Evolutionary conservation across 2,329 filamentous ascomycete species (phyloP).

Genomic region (Aspergillus arachidicola): DNA sequence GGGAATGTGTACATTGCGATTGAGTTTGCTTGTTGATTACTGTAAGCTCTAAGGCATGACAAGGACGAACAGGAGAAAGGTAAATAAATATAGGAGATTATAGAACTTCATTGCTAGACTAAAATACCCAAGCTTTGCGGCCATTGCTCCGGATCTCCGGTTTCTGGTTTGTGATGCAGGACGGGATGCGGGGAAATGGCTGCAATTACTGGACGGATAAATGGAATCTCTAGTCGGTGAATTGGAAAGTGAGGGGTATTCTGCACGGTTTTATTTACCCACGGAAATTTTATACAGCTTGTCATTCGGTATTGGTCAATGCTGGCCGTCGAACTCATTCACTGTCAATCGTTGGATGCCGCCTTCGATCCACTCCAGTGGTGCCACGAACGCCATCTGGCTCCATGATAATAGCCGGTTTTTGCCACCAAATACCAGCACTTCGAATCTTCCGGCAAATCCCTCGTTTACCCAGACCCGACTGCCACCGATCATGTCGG

Average conservation of each 20-base stretch:
- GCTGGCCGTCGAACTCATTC: not conserved
- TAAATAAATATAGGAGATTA: not conserved
- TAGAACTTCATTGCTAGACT: too few relatives aligned
- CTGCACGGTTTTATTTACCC: not conserved
- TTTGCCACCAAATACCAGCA: slow-evolving; percentile 56
- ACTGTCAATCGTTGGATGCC: slow-evolving; percentile 15
- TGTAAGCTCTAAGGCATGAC: not conserved
- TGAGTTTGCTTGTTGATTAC: not conserved
- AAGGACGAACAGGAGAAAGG: too few relatives aligned
- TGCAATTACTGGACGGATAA: slow-evolving; percentile 4
- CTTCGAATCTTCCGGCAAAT: slow-evolving; percentile 56
- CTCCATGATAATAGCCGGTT: slow-evolving; percentile 58
- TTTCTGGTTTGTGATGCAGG: not conserved
- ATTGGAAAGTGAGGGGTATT: not conserved
- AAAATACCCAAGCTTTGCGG: not conserved
- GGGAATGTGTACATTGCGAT: not conserved
- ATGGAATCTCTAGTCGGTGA: not conserved
- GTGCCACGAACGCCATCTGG: slow-evolving; percentile 60
- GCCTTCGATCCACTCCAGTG: slow-evolving; percentile 38
- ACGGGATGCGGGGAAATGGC: not conserved
- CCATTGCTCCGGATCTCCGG: not conserved
- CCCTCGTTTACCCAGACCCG: slow-evolving; percentile 52
- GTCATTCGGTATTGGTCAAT: not conserved
- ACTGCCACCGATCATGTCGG: slow-evolving; percentile 50
- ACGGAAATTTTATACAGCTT: not conserved